Percentiles rank a stretch among this genome's conserved stretches.
phyloP scores from a whole-genome alignment of 257 asterid genomes.

The Apocynum venetum region DNA sequence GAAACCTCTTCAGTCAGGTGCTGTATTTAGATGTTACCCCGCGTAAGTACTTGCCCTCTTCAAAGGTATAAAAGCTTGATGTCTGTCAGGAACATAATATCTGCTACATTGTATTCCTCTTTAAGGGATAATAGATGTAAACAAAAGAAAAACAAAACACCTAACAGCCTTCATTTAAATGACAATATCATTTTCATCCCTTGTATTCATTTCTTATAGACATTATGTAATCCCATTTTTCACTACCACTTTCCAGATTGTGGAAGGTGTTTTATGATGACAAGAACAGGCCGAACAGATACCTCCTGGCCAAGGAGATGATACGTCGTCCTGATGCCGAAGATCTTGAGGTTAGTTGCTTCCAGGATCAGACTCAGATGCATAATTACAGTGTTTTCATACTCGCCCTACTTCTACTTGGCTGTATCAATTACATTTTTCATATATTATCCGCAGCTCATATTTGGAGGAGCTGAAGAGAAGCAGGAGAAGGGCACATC shows the following conservation, averaged over 20 bases:
- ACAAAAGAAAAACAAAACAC: neutral
- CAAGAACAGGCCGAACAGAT: slow-evolving; percentile 80
- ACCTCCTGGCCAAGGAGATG: slow-evolving; percentile 77
- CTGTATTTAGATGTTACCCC: slow-evolving; percentile 91
- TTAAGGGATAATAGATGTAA: neutral
- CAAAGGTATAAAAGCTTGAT: neutral
- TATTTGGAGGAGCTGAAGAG: slow-evolving; percentile 58
- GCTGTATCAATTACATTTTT: neutral
- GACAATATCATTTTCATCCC: neutral
- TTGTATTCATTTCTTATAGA: neutral
- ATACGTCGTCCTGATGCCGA: slow-evolving; percentile 78
- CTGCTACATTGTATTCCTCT: neutral
- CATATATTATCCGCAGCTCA: slow-evolving; percentile 39
- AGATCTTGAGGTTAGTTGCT: slow-evolving; percentile 78
- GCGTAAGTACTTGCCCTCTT: slow-evolving; percentile 47
- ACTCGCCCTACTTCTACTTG: neutral
- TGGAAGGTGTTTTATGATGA: slow-evolving; percentile 98
- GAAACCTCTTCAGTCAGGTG: slow-evolving; percentile 85
- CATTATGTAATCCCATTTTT: slow-evolving; percentile 4
- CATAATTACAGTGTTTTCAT: neutral
- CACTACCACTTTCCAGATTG: slow-evolving; percentile 30
- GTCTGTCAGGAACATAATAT: neutral
- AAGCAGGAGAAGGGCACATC: slow-evolving; percentile 50
- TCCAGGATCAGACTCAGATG: neutral
- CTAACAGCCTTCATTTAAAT: neutral